Evolutionary conservation across 2,329 filamentous ascomycete genomes (phyloP), one percentile per base, ranked within the genome.

Genomic region (Albifimbria verrucaria): DNA sequence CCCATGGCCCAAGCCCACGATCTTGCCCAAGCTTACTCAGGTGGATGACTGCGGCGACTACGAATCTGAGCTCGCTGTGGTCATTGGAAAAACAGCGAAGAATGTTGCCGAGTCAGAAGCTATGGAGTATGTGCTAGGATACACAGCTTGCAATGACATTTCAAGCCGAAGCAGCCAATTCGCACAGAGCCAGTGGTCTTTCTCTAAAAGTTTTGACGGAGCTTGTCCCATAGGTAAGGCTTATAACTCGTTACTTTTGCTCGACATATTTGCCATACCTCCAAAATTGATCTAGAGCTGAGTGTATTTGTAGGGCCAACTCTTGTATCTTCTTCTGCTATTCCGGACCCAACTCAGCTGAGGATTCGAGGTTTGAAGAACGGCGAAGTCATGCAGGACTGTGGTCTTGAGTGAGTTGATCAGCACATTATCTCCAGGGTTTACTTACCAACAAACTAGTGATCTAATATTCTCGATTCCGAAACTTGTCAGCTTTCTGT

Each of bases 131-230:
- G 75, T 88, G 4, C 77, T 87, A 2, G 84, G 85, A 24, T 88
- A 88, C 64, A 84, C 82, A 1, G 77, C 77, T 21, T 77, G 77
- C 60, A 88, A 87, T 68, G 84, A 88, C 62, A 77, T 88, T 7
- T 85, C 82, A 4, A 63, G 62, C 20, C 61, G 62, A n/a, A 61
- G 58, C 17, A 59, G 61, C 11, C 62, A 64, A 46, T 50, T 65
- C 7, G 63, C 60, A 52, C 61, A 63, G 50, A 63, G 61, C 32
- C 62, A 64, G 7, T 64, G 62, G 62, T 62, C 59, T 58, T 84
- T 77, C 63, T 81, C 78, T 28, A 83, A 84, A 65, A 79, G 80
- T 0, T 81, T 83, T 50, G 81, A 83, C 55, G 76, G 76, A 10
- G 72, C 76, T 1, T 82, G 79, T 53, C 81, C 81, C 0, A 64